Evolutionary conservation across 2,329 filamentous ascomycete genomes (phyloP), one percentile per base, ranked within the genome.

Genomic region (Tothia fuscella): DNA sequence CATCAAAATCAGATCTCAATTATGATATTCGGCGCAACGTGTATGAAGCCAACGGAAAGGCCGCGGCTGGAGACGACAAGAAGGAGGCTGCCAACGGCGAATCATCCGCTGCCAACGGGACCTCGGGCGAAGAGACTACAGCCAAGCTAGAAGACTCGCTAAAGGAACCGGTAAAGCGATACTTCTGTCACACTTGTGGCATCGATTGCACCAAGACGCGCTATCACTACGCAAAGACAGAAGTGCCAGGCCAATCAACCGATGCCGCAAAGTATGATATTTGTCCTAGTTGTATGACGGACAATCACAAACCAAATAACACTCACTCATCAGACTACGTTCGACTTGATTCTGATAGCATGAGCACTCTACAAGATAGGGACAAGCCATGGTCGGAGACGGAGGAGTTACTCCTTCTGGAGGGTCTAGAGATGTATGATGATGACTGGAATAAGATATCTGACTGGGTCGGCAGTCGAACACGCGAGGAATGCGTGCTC

Each of bases 391-490:
- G 91, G 91, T 82, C 81, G 16, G 88, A 96, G 55, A 78, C 83
- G 12, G 91, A 98, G 62, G 75, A 85, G 12, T 69, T 98, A n/a
- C 72, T 87, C 38, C 72, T 98, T 28, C 72, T 98, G 5, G 91
- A 98, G 60, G 93, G 78, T 6, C 68, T 98, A 37, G 91, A 98
- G 63, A 76, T 82, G 52, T 94, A 89, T 53, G 89, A 96, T 49
- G 89, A 96, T 47, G 86, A 96, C 62, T 98, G 91, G 91, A 81
- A 83, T 44, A 78, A 85, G 53, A 88, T 98, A 50, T 80, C 93
- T 1, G 86, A 89, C 48, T 84, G 95, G 55, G 91, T 98, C 32
- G 83, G 83, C 37, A 93, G 86, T 3, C 80, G 89, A 46, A 94
- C 87, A 2, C 75, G 86, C 41, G 93, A 98, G 60, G 89, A 98